phyloP scores from a whole-genome alignment of 129 eudicot genomes.

The Artemisia argyi region DNA sequence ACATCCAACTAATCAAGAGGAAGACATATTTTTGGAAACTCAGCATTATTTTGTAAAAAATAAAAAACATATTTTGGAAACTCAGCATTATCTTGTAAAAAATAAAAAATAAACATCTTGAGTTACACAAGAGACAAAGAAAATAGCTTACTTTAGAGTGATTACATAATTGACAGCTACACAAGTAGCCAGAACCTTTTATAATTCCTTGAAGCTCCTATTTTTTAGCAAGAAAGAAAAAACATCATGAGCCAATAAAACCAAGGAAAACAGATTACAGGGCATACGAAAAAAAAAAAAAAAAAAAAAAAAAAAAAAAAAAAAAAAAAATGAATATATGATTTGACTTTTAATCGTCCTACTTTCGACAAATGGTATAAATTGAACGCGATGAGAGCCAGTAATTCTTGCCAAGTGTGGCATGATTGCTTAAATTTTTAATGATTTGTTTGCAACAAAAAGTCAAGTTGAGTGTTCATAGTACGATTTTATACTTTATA shows the following conservation, averaged over 20 bases:
- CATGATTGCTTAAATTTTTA: background rate
- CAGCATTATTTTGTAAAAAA: too few species aligned
- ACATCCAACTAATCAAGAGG: too few species aligned
- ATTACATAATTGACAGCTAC: conserved; percentile 76
- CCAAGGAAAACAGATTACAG: background rate
- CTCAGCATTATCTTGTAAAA: too few species aligned
- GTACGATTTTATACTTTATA: too few species aligned
- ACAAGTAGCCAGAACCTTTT: conserved; percentile 87
- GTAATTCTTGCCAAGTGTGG: conserved; percentile 8
- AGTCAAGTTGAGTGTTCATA: background rate
- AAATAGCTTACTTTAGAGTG: conserved; percentile 54
- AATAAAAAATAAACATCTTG: too few species aligned
- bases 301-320: too few species aligned
- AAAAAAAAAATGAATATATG: background rate
- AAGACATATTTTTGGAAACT: too few species aligned
- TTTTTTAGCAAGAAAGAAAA: background rate
- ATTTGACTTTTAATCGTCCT: background rate
- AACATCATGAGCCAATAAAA: conserved; percentile 9
- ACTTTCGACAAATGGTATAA: background rate
- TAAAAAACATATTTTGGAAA: background rate
- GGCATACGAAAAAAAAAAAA: too few species aligned
- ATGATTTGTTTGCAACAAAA: background rate
- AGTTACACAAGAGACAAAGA: background rate
- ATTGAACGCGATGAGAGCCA: background rate
- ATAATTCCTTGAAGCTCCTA: conserved; percentile 79